Evolutionary conservation across 2,329 filamentous ascomycete species (phyloP).

Genomic region (Diaporthe citrichinensis): DNA sequence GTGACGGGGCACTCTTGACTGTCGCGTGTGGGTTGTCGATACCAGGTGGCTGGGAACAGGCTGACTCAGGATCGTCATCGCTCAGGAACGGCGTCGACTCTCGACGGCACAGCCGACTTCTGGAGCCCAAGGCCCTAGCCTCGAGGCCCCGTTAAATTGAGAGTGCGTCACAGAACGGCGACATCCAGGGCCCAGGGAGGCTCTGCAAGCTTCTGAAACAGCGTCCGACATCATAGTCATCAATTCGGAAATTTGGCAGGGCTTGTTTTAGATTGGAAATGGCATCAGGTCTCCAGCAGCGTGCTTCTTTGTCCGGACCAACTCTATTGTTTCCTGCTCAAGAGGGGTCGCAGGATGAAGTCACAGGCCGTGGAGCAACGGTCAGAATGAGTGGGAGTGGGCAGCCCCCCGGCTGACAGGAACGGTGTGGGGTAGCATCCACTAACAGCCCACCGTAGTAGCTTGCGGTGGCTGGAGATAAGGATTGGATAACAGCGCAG

Average conservation of each 20-base stretch:
- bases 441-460: slow-evolving; percentile 24
- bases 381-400: slow-evolving; percentile 25
- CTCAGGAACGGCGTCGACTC: slow-evolving; percentile 14
- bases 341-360: slow-evolving; percentile 13
- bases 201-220: slow-evolving; percentile 28
- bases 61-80: slow-evolving; percentile 27
- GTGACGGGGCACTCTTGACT: slow-evolving; percentile 26
- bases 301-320: slow-evolving; percentile 2
- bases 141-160: slow-evolving; percentile 26
- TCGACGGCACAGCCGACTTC: slow-evolving; percentile 20
- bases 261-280: slow-evolving; percentile 1
- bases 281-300: slow-evolving; percentile 5
- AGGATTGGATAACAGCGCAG: slow-evolving; percentile 22
- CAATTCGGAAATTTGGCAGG: slow-evolving; percentile 18
- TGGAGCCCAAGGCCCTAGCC: not conserved
- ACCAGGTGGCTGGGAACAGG: slow-evolving; percentile 34
- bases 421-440: slow-evolving; percentile 30
- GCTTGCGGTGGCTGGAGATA: slow-evolving; percentile 35
- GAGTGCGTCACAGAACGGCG: slow-evolving; percentile 27
- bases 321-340: not conserved
- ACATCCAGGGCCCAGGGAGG: slow-evolving; percentile 19
- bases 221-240: slow-evolving; percentile 8
- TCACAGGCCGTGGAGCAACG: slow-evolving; percentile 20
- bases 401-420: slow-evolving; percentile 12
- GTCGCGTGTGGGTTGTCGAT: slow-evolving; percentile 27